phyloP scores from a whole-genome alignment of 129 eudicot species.

The Oenanthe sinensis region DNA sequence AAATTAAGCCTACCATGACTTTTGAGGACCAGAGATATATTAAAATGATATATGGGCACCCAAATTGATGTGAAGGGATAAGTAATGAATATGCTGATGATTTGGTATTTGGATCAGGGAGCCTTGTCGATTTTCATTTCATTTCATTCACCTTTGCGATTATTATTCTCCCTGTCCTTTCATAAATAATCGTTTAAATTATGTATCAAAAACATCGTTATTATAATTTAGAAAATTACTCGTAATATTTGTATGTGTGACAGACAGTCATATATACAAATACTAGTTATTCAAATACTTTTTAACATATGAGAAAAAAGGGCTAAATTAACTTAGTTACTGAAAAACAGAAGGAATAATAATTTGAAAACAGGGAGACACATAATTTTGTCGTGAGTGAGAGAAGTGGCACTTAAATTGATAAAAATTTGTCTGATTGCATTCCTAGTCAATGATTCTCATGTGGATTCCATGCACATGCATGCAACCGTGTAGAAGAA shows the following conservation, averaged over 20 bases:
- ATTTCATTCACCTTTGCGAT: neutral
- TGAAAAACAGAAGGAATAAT: neutral
- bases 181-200: no score
- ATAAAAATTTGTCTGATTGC: neutral
- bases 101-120: conserved; percentile 10
- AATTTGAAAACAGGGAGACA: neutral
- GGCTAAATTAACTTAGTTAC: no score
- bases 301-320: no score
- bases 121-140: neutral
- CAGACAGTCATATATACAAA: no score
- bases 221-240: no score
- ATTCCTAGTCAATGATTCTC: conserved; percentile 9
- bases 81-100: neutral
- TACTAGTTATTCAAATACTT: no score
- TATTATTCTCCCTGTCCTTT: neutral
- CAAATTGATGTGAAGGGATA: conserved; percentile 11
- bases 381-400: neutral
- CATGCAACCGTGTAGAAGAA: conserved; percentile 4
- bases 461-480: conserved; percentile 6
- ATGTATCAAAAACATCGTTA: no score
- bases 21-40: neutral
- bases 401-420: neutral
- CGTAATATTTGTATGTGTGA: no score
- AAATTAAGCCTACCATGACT: conserved; percentile 12
- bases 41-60: conserved; percentile 12